Conservation (phyloP, 768 basidiomycete genomes). For the Tylopilus sp. region DNA sequence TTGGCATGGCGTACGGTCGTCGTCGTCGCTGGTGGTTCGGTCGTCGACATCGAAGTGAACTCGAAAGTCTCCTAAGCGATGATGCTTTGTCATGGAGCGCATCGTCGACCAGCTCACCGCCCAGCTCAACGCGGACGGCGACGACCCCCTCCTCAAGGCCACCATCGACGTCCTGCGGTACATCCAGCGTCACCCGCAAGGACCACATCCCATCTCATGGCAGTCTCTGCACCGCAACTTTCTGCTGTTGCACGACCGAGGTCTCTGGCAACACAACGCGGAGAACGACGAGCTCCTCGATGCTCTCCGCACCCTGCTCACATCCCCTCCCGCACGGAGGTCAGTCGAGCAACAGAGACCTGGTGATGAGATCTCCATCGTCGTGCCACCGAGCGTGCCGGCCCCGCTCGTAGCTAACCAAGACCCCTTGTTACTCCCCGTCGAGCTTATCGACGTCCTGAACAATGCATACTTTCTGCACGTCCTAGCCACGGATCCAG, state of each 20-base stretch:
- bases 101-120: slow-evolving; percentile 27
- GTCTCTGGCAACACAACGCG: slow-evolving; percentile 23
- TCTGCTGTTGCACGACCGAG: slow-evolving; percentile 19
- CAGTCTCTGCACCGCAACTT: slow-evolving; percentile 20
- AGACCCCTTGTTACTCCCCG: slow-evolving; percentile 39
- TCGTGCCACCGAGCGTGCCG: slow-evolving; percentile 8
- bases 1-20: slow-evolving; percentile 36
- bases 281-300: slow-evolving; percentile 30
- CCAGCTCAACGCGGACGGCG: slow-evolving; percentile 1
- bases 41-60: slow-evolving; percentile 13
- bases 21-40: slow-evolving; percentile 4
- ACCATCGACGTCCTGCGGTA: slow-evolving; percentile 17
- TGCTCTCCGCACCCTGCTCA: slow-evolving; percentile 18
- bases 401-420: slow-evolving; percentile 22
- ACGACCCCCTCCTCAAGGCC: slow-evolving; percentile 19
- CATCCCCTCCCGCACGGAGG: slow-evolving; percentile 1
- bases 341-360: background rate
- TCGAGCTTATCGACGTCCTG: slow-evolving; percentile 53
- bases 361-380: slow-evolving; percentile 11
- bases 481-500: slow-evolving; percentile 60
- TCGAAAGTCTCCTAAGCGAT: slow-evolving; percentile 19
- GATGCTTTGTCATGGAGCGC: slow-evolving; percentile 22
- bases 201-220: slow-evolving; percentile 22
- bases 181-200: slow-evolving; percentile 22
- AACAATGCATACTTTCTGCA: slow-evolving; percentile 66